Evolutionary conservation across 1,284 basidiomycete genomes (phyloP), one percentile per base, ranked within the genome.

Genomic region (Ganoderma sinense): DNA sequence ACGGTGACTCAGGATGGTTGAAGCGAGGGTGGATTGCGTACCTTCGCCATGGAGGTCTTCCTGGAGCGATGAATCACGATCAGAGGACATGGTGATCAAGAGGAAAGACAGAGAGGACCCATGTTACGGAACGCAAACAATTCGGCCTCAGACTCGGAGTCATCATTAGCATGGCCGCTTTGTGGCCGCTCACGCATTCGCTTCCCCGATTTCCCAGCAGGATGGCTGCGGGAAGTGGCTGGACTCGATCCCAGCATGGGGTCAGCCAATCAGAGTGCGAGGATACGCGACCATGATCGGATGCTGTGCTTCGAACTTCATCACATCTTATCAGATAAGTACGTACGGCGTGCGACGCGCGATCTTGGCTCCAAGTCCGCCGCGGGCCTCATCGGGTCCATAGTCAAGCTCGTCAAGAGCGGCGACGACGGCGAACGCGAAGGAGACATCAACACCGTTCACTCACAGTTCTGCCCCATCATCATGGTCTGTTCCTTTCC

Each of bases 291-390:
- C 4, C 48, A 26, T 62, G 26, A 63, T 63, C 62, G 48, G 61
- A 62, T 62, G 23, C 23, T 29, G 8, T 18, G 14, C 29, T 58
- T 16, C 29, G 29, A 23, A 70, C 70, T 66, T 72, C 36, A 59
- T 16, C n/a, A 26, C 39, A 72, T 72, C 71, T 72, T 67, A 72
- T 72, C 71, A 68, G 71, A 72, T 70, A 56, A 3, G 39, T 1
- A 8, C 7, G 33, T 18, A 29, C 8, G 3, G 23, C 26, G 60
- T 45, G 59, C 39, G 31, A 31, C 51, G 11, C 8, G 51, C 51
- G 53, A 56, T 29, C 53, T 1, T n/a, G 4, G 56, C 33, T 36
- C n/a, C 7, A 13, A 33, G 33, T 39, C 36, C 39, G 23, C 18
- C 29, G 26, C 39, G 2, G 23, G 6, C 41, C 7, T 36, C 36